A percentile compares a stretch with the other conserved stretches of the same genome.
Conservation (phyloP, 2,329 filamentous ascomycete species). For the Zymoseptoria ardabiliae region DNA sequence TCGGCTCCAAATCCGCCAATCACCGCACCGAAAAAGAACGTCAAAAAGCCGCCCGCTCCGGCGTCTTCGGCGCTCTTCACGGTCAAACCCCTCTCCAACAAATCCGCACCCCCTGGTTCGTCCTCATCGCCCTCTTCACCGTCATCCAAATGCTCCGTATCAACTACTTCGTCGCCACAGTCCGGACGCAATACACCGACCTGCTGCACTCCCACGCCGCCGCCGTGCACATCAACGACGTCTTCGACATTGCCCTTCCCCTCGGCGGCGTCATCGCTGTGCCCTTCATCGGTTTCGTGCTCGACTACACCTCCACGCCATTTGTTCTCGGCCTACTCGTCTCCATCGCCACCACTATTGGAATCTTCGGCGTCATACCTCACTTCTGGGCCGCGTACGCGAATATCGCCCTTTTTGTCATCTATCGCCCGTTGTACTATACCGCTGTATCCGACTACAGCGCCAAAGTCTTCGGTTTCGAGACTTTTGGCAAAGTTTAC, state of each 20-base stretch:
- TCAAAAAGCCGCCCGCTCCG: conserved; percentile 60
- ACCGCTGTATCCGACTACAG: conserved; percentile 81
- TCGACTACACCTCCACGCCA: conserved; percentile 69
- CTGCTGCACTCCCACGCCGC: conserved; percentile 56
- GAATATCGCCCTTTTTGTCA: conserved; percentile 70
- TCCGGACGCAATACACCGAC: conserved; percentile 72
- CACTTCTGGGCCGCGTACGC: conserved; percentile 64
- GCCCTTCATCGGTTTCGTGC: conserved; percentile 73
- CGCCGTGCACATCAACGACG: conserved; percentile 66
- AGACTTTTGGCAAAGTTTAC: conserved; percentile 90
- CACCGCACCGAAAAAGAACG: conserved; percentile 60
- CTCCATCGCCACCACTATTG: conserved; percentile 63
- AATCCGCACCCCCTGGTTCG: conserved; percentile 74
- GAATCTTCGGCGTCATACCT: conserved; percentile 67
- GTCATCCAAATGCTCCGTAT: conserved; percentile 53
- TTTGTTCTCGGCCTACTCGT: conserved; percentile 66
- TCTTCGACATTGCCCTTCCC: conserved; percentile 81
- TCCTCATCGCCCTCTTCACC: conserved; percentile 76
- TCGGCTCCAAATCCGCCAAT: conserved; percentile 58
- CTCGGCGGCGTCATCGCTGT: conserved; percentile 77
- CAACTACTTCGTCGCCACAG: conserved; percentile 88
- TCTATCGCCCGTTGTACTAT: conserved; percentile 86
- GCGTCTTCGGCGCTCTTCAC: conserved; percentile 84
- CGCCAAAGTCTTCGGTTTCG: conserved; percentile 87
- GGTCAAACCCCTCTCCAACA: conserved; percentile 63